Conservation (phyloP, 495 filamentous ascomycete species). For the Neurospora sp. region DNA sequence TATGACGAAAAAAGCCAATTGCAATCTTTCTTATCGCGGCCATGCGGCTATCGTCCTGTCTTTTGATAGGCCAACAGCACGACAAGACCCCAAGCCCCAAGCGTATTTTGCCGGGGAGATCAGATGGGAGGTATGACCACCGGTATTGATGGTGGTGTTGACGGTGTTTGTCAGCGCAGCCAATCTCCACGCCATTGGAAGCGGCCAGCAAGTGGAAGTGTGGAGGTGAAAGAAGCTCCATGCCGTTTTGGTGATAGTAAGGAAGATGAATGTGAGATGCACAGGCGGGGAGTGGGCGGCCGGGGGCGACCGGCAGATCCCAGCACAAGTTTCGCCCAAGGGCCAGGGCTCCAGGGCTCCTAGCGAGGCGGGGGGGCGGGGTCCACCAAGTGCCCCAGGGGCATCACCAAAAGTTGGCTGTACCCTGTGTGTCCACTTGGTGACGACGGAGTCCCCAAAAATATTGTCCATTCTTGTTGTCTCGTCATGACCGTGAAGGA, state of each 20-base stretch:
- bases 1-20: slow-evolving; percentile 26
- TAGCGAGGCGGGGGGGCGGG: background rate
- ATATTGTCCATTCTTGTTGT: background rate
- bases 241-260: background rate
- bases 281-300: background rate
- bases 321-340: background rate
- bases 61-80: slow-evolving; percentile 3
- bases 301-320: background rate
- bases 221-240: background rate
- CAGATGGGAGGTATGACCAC: slow-evolving; percentile 1
- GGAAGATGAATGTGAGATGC: background rate
- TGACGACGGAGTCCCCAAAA: background rate
- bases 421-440: background rate
- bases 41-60: slow-evolving; percentile 12
- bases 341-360: background rate
- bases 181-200: background rate
- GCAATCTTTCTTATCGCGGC: slow-evolving; percentile 20
- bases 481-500: background rate
- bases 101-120: slow-evolving; percentile 11
- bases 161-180: background rate
- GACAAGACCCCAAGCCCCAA: background rate
- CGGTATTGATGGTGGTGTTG: slow-evolving; percentile 1
- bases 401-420: background rate
- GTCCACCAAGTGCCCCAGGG: background rate
- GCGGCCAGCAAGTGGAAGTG: background rate